phyloP scores from a whole-genome alignment of 2,329 filamentous ascomycete species.

The Fusarium ramigenum region DNA sequence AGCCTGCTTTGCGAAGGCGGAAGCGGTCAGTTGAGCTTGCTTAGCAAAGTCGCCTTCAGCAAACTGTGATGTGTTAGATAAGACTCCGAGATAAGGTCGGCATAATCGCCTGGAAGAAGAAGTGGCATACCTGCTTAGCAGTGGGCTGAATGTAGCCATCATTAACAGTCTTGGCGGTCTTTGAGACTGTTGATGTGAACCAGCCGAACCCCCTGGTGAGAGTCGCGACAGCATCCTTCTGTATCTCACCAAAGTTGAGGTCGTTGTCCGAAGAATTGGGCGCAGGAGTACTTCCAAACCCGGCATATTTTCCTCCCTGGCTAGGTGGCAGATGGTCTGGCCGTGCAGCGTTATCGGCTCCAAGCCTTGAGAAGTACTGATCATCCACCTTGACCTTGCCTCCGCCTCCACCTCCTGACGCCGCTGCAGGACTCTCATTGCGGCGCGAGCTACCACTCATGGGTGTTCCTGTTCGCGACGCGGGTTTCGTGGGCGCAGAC shows the following conservation, averaged over 20 bases:
- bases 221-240: conserved; percentile 88
- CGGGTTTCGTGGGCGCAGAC: conserved; percentile 44
- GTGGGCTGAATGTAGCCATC: conserved; percentile 93
- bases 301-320: conserved; percentile 91
- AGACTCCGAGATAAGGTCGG: conserved; percentile 4
- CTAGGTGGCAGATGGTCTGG: conserved; percentile 80
- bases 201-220: conserved; percentile 94
- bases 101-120: not conserved
- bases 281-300: conserved; percentile 83
- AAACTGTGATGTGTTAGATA: conserved; percentile 62
- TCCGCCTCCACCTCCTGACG: conserved; percentile 40
- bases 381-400: conserved; percentile 77
- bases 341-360: conserved; percentile 81
- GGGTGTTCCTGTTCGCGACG: conserved; percentile 53
- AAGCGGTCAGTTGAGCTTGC: conserved; percentile 69
- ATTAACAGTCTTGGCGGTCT: conserved; percentile 91
- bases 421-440: conserved; percentile 51
- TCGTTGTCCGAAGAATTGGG: conserved; percentile 57
- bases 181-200: conserved; percentile 87
- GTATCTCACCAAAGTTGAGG: conserved; percentile 83
- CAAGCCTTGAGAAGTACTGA: conserved; percentile 87
- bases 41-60: conserved; percentile 81
- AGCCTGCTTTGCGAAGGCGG: conserved; percentile 72
- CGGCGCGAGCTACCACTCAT: conserved; percentile 52
- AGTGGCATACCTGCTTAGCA: conserved; percentile 75